phyloP scores from a whole-genome alignment of 164 flowering plant genomes.

The Umbellularia californica region DNA sequence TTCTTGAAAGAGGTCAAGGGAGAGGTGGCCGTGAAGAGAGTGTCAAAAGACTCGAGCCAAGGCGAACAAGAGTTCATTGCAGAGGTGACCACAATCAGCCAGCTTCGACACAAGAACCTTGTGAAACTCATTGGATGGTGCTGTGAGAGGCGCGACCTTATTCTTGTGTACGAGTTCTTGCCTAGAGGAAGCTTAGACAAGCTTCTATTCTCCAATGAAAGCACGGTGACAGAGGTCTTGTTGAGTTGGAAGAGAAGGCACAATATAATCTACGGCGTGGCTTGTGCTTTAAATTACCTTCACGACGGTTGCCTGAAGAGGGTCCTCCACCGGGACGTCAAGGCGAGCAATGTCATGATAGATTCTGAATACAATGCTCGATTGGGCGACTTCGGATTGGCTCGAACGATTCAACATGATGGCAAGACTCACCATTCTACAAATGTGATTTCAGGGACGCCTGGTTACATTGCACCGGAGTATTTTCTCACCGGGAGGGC shows the following conservation, averaged over 20 bases:
- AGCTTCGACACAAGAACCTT: constrained; percentile 55
- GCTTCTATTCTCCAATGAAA: constrained; percentile 21
- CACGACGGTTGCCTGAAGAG: constrained; percentile 54
- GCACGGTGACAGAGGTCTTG: constrained; percentile 12
- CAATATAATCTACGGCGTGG: constrained; percentile 40
- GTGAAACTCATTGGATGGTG: constrained; percentile 64
- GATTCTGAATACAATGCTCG: constrained; percentile 45
- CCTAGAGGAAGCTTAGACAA: constrained; percentile 58
- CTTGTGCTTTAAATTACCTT: constrained; percentile 44
- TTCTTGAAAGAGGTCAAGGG: constrained; percentile 15
- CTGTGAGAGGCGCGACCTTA: constrained; percentile 39
- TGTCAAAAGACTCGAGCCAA: constrained; percentile 32
- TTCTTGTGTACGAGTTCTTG: constrained; percentile 58
- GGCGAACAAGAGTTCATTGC: constrained; percentile 50
- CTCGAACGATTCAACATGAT: constrained; percentile 39
- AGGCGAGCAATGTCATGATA: constrained; percentile 48
- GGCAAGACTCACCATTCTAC: constrained; percentile 29
- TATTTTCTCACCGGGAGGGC: constrained; percentile 40
- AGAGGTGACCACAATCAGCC: constrained; percentile 54
- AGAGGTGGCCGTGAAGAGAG: constrained; percentile 52
- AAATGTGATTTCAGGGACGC: constrained; percentile 42
- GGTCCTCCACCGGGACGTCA: constrained; percentile 46
- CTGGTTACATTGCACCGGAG: constrained; percentile 58
- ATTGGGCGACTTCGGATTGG: constrained; percentile 54
- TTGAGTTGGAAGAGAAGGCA: constrained; percentile 30